phyloP scores from a whole-genome alignment of 2,329 filamentous ascomycete genomes.

The Penicillium sp. region DNA sequence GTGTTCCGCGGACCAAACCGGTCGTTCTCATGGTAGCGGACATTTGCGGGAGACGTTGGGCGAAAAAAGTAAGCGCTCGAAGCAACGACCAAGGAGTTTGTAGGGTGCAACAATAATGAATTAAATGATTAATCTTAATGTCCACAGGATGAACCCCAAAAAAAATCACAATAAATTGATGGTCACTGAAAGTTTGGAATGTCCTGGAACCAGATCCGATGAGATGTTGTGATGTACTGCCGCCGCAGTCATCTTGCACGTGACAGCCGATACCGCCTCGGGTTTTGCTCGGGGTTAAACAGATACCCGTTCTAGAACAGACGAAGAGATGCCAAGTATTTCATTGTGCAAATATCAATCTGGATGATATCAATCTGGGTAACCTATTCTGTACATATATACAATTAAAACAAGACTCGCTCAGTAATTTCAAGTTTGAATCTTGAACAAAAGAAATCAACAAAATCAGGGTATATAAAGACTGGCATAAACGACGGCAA shows the following conservation, averaged over 20 bases:
- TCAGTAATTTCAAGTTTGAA: neutral
- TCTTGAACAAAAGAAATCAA: neutral
- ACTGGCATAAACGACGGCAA: neutral
- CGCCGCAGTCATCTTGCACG: slow-evolving; percentile 19
- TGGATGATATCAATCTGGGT: neutral
- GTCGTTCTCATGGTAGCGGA: slow-evolving; percentile 41
- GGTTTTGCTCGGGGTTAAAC: slow-evolving; percentile 14
- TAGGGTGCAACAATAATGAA: slow-evolving; percentile 16
- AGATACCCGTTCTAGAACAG: neutral
- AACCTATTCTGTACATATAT: neutral
- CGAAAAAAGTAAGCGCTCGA: slow-evolving; percentile 23
- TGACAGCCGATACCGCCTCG: slow-evolving; percentile 19
- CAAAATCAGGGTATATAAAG: slow-evolving; percentile 3
- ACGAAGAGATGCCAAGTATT: neutral
- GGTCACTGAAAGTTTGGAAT: slow-evolving; percentile 3
- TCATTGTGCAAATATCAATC: neutral
- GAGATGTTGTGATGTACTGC: slow-evolving; percentile 18
- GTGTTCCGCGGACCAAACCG: slow-evolving; percentile 37
- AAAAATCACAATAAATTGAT: slow-evolving; percentile 4
- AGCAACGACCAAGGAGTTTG: slow-evolving; percentile 18
- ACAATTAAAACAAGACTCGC: neutral
- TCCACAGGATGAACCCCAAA: slow-evolving; percentile 8
- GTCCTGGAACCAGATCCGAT: slow-evolving; percentile 6
- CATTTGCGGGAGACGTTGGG: slow-evolving; percentile 34
- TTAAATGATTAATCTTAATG: neutral